phyloP scores from a whole-genome alignment of 805 yeast species.

The Wickerhamiella spandovensis region DNA sequence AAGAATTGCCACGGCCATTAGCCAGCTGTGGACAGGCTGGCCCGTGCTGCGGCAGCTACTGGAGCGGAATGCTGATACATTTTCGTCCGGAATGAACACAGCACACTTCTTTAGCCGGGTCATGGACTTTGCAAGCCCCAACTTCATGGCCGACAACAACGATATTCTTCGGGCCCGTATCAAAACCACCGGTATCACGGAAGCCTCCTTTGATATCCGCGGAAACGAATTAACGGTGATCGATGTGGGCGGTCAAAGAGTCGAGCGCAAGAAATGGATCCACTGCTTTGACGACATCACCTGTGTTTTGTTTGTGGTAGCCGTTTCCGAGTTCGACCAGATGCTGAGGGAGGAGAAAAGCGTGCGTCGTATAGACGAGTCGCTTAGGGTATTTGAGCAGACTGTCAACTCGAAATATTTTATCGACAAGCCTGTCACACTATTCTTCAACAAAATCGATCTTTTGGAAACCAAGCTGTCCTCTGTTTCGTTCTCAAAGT shows the following conservation, averaged over 20 bases:
- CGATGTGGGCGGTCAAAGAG: conserved; percentile 96
- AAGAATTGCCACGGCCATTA: conserved; percentile 54
- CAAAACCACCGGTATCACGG: conserved; percentile 92
- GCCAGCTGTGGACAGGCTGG: conserved; percentile 42
- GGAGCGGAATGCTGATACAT: conserved; percentile 51
- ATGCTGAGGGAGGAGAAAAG: conserved; percentile 77
- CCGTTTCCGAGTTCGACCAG: conserved; percentile 88
- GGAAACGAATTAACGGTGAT: conserved; percentile 57
- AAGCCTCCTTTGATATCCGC: conserved; percentile 58
- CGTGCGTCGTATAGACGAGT: conserved; percentile 84
- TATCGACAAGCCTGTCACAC: conserved; percentile 68
- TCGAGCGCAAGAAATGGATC: conserved; percentile 95
- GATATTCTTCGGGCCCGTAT: conserved; percentile 86
- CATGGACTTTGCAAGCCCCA: conserved; percentile 45
- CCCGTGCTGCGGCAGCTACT: conserved; percentile 28
- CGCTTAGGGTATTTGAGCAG: conserved; percentile 70
- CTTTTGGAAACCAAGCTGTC: conserved; percentile 58
- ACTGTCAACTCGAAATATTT: conserved; percentile 82
- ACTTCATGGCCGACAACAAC: conserved; percentile 58
- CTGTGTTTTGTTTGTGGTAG: conserved; percentile 75
- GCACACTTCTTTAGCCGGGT: conserved; percentile 67
- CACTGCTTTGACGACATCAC: conserved; percentile 89
- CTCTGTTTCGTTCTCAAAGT: conserved; percentile 45
- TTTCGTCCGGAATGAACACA: conserved; percentile 51
- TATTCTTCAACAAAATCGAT: conserved; percentile 83